A percentile compares a stretch with the other conserved stretches of the same genome.
phyloP scores from a whole-genome alignment of 2,329 filamentous ascomycete species.

The Penicillium sp. region DNA sequence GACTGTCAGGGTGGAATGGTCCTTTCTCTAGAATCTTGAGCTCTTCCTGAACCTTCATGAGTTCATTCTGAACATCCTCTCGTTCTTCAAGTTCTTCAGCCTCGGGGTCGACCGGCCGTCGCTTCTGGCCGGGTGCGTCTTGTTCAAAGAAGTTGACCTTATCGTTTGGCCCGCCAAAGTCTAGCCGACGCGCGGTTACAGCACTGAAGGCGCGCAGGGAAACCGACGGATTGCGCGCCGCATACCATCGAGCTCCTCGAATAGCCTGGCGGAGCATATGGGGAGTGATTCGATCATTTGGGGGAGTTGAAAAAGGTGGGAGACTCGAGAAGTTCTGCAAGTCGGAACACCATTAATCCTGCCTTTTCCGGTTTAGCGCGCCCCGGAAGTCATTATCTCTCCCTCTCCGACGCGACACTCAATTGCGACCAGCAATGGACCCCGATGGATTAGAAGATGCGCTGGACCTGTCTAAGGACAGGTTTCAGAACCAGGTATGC shows the following conservation, averaged over 20 bases:
- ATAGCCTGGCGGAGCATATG: slow-evolving; percentile 47
- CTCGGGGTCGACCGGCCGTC: slow-evolving; percentile 40
- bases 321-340: slow-evolving; percentile 12
- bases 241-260: slow-evolving; percentile 47
- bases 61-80: slow-evolving; percentile 37
- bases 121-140: slow-evolving; percentile 35
- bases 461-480: slow-evolving; percentile 27
- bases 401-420: slow-evolving; percentile 1
- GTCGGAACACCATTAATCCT: slow-evolving; percentile 27
- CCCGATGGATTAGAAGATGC: slow-evolving; percentile 24
- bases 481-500: slow-evolving; percentile 32
- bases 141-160: slow-evolving; percentile 48
- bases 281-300: slow-evolving; percentile 35
- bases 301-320: slow-evolving; percentile 9
- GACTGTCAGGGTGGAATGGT: slow-evolving; percentile 45
- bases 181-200: slow-evolving; percentile 29
- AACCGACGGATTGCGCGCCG: slow-evolving; percentile 35
- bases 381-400: slow-evolving; percentile 17
- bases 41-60: slow-evolving; percentile 43
- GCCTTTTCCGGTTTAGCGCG: slow-evolving; percentile 35
- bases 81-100: slow-evolving; percentile 40
- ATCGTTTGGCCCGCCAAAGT: slow-evolving; percentile 40
- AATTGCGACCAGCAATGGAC: slow-evolving; percentile 19
- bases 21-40: slow-evolving; percentile 42
- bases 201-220: slow-evolving; percentile 33